Evolutionary conservation across 2,329 filamentous ascomycete species (phyloP), one percentile per base, ranked within the genome.

Genomic region (Whalleya microplaca): DNA sequence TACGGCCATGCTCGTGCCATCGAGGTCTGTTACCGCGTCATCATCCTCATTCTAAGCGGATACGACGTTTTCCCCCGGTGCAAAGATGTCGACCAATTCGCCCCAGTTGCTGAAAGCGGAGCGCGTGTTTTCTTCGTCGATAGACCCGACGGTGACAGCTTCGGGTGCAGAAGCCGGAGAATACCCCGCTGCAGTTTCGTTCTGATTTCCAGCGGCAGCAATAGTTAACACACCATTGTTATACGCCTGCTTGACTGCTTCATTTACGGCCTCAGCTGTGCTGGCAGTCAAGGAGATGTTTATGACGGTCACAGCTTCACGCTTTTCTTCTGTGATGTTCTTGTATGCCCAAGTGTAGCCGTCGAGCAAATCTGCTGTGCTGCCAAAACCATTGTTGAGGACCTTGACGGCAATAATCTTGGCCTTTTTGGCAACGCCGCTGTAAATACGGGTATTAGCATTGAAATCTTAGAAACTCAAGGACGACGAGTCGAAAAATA

Each of bases 1-100:
- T 2, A 75, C 69, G 7, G 82, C 78, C 81, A 84, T 84, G 0
- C 76, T 81, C 1, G 82, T 85, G 29, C 83, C 82, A 2, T 70
- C 73, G 46, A 79, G 71, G 1, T 55, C 18, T 18, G 9, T 66
- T 8, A 69, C 65, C 23, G 51, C 75, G 4, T 69, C 61, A 45
- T 70, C 71, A 48, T 64, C 66, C 47, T 73, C 69, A 48, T 73
- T 74, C 71, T 73, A 81, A 0, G 80, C 65, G 5, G 78, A 81
- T 0, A 74, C 50, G 45, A 79, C 65, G 23, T 62, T 53, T 27
- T 72, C 68, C 16, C 77, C 77, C 1, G 76, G 74, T 0, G 75
- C 76, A 43, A 76, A 77, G 44, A 79, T 64, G 51, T 78, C 73
- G 41, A 78, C 64, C 8, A 68, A 37, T 5, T 56, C 32, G 2